Evolutionary conservation across 2,329 filamentous ascomycete species (phyloP), one percentile per base, ranked within the genome.

Genomic region (Emmonsiellopsis sp.): DNA sequence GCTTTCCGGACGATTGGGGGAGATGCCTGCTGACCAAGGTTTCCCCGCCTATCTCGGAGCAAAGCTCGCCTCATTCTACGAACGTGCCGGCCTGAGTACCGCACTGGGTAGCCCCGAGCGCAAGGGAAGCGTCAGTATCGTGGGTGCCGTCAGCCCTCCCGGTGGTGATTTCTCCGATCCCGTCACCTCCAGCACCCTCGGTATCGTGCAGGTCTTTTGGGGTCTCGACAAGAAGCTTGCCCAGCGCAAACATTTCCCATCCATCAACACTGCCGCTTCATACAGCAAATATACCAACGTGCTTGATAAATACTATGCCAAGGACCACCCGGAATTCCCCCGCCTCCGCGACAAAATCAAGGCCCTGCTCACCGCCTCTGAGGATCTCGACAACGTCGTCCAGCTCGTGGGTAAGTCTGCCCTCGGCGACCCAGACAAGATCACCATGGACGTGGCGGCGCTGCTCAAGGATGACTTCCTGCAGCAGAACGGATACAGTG

Each of bases 191-290:
- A 87, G 88, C 60, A 98, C 93, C 17, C 84, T 98, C 47, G 83
- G 87, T 82, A 98, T 98, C 67, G 93, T 98, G 65, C 93, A 98
- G 72, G 93, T 98, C 62, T 98, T 98, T 78, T 98, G 93, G 93
- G 93, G 93, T 80, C 82, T 97, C 49, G 93, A 98, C 80, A 97
- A 98, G 86, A 97, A 97, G 79, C 85, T 98, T 56, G 93, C 93
- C 21, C 93, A 97, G 76, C 86, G 93, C 65, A 98, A 98, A 77
- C 93, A 98, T 74, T 98, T 98, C 80, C 93, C 93, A 5, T 96
- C 91, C 34, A 91, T 98, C 78, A 98, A 98, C 79, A 97, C 93
- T 7, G 83, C 84, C 17, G 77, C 88, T 61, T 95, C 89, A 60
- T 98, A 98, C 83, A 92, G 85, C 80, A 98, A 98, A 78, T 98